Base-by-base conservation (phyloP, 1,284 basidiomycete genomes). In the Naganishia albida region DNA sequence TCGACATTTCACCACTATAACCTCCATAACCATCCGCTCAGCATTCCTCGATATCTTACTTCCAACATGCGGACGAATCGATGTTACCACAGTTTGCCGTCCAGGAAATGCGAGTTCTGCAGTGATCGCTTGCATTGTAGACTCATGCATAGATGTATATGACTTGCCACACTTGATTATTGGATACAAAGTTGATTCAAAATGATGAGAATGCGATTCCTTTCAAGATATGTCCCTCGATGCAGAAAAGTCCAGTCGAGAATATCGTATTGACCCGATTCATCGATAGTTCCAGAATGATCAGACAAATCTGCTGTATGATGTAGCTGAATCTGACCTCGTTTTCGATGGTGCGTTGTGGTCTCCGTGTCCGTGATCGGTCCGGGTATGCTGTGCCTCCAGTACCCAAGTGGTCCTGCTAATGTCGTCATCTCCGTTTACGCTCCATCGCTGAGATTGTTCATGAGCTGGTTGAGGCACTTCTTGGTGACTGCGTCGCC, bases 401-500 rank as follows among this genome's bases (percentile, higher is more conserved):
- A 4, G 4, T 20, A 4, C 23, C 20, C n/a, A 20, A 43, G 42
- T 7, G 16, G 13, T 20, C n/a, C 16, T 20, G 4, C 42, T 18
- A 3, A 23, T 48, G 20, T 12, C 46, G 18, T 13, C 15, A 16
- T 23, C 40, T n/a, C 20, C 42, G 25, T 42, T 38, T 20, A 44
- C 12, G 38, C 18, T 23, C 57, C 57, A 15, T 60, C 57, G 23
- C 57, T 50, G 54, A 99, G 85, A 78, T 99, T 98, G 79, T 91
- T 89, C 70, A 99, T 85, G 48, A 99, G 84, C 28, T 93, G 98
- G 38, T 92, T 92, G 68, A 99, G 84, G 80, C 95, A 99, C 72
- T 93, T 87, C 81, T 95, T 95, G 40, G 93, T 95, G 70, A 95
- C 93, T 86, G 94, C 90, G 75, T 97, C 93, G 59, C 92, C 92